Base-by-base conservation (phyloP, 2,329 filamentous ascomycete species). In the Diaporthe humulicola region DNA sequence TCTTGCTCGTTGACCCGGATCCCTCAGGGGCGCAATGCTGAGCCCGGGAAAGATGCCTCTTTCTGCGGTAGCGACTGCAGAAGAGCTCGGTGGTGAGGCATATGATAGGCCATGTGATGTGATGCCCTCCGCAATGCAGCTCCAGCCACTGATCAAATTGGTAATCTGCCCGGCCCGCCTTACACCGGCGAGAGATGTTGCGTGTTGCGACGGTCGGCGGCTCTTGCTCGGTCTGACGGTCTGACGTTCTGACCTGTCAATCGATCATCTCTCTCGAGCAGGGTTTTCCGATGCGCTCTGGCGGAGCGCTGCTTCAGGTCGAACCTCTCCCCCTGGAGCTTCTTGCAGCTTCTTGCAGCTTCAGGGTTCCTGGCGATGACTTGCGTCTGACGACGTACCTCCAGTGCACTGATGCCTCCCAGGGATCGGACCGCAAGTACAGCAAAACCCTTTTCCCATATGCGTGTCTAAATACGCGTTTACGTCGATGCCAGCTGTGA, bases 191-290 rank as follows among this genome's bases (percentile, higher is more conserved):
- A 52, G n/a, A 54, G 45, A 17, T 54, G 33, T 28, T 69, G 64
- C n/a, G n/a, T 69, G 48, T 17, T 69, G 64, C 48, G 64, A 69
- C 54, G 4, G n/a, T 67, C 64, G 33, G 64, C 64, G 64, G 64
- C 64, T 67, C 64, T 52, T 67, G 64, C 64, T 67, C 42, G 42
- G 61, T 50, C 58, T 61, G 19, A 19, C 58, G 58, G 58, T 36
- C 58, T 30, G 45, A 5, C 48, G 48, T 22, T 52, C 48, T 69
- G 64, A 54, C 64, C 22, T 52, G 45, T 52, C 61, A 52, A 25
- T 3, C 28, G 45, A 52, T 52, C 45, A 15, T 38, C 42, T 30
- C 40, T 9, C 30, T n/a, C 8, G 25, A 33, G 40, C 60, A 48
- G 15, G 40, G 9, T 22, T 10, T 10, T 42, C 25, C 38, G 33